Evolutionary conservation across 2,329 filamentous ascomycete genomes (phyloP), one percentile per base, ranked within the genome.

Genomic region (Alternaria gansuensis): DNA sequence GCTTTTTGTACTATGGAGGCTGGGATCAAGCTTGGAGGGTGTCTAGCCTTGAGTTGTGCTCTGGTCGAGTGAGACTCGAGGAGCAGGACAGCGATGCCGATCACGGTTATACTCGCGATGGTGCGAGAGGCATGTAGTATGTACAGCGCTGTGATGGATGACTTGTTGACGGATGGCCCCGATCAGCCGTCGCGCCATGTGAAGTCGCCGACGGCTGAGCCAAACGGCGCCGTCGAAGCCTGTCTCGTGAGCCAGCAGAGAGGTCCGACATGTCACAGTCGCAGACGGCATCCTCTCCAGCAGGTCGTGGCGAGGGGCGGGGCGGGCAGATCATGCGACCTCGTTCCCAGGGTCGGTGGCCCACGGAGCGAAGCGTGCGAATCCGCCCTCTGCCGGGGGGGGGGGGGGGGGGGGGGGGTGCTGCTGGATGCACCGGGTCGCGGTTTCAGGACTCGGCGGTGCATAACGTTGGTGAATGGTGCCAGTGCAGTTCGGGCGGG

Each of bases 391-490:
- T 64, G 45, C 58, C 60, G n/a, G n/a, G n/a, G n/a, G n/a, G n/a
- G n/a, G n/a, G n/a, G n/a, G n/a, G n/a, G n/a, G n/a, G n/a, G n/a
- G n/a, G n/a, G n/a, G n/a, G n/a, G n/a, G n/a, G n/a, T 56, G 54
- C 53, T 59, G 60, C 53, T 46, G 54, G 59, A 57, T 72, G 70
- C 70, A 72, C 66, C 17, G 17, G 68, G 66, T 55, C 57, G 62
- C 56, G 59, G 71, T 73, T 72, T 71, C 71, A 73, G 65, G 52
- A 51, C 57, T 44, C 60, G 57, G 60, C 51, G 57, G 51, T 73
- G 71, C 71, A 74, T 74, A 74, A 74, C 64, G 57, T 61, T 68
- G 68, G 65, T 63, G 62, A 72, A 67, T 64, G 68, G 62, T 66
- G n/a, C n/a, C n/a, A n/a, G n/a, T n/a, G 64, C 63, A 63, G 62